phyloP scores from a whole-genome alignment of 768 basidiomycete species.

The Filobasidium wieringae region DNA sequence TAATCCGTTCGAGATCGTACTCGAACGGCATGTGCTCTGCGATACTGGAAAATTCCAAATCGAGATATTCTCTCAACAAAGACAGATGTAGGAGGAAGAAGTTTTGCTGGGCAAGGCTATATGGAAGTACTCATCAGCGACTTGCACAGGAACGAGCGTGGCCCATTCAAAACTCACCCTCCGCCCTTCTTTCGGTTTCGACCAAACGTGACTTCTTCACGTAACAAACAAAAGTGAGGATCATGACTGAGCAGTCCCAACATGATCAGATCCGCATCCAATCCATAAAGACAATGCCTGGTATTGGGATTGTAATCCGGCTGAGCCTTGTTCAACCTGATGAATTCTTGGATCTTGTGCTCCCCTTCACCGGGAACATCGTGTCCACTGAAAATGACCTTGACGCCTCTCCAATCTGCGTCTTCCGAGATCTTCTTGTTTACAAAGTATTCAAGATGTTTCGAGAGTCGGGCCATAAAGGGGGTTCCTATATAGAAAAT shows the following conservation, averaged over 20 bases:
- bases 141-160: conserved; percentile 11
- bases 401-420: conserved; percentile 80
- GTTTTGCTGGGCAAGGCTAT: conserved; percentile 48
- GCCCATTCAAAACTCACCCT: conserved; percentile 42
- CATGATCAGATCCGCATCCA: conserved; percentile 98
- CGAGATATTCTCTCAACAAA: conserved; percentile 89
- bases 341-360: conserved; percentile 99
- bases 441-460: conserved; percentile 85
- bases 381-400: conserved; percentile 90
- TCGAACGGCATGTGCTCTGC: conserved; percentile 54
- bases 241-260: conserved; percentile 91
- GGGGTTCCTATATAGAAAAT: conserved; percentile 80
- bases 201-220: conserved; percentile 98
- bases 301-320: conserved; percentile 92
- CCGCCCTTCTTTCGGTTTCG: conserved; percentile 61
- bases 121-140: background rate
- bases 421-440: conserved; percentile 98
- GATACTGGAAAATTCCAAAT: conserved; percentile 69
- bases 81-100: conserved; percentile 93
- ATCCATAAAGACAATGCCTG: conserved; percentile 93
- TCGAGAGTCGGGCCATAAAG: conserved; percentile 88
- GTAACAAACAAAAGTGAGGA: conserved; percentile 91
- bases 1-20: conserved; percentile 84
- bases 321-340: conserved; percentile 84
- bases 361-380: conserved; percentile 99